Conservation (phyloP, 441 rosid species). For the Eutrema salsugineum region DNA sequence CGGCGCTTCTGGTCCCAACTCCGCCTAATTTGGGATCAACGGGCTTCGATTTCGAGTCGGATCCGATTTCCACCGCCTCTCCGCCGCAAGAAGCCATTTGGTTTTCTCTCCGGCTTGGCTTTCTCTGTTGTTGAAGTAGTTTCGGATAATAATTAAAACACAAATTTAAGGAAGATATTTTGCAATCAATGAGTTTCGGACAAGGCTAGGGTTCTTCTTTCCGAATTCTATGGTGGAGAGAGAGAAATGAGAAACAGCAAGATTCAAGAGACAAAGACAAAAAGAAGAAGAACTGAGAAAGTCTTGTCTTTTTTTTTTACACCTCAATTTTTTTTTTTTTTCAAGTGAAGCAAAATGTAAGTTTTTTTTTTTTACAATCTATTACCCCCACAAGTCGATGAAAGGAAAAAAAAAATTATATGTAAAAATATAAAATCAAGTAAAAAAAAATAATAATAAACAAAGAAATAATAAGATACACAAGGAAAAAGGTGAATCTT, state of each 20-base stretch:
- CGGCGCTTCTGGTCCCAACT: slow-evolving; percentile 37
- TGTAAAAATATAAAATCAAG: too few relatives aligned
- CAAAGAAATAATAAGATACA: too few relatives aligned
- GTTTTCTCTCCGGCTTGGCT: not conserved
- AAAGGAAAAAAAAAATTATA: too few relatives aligned
- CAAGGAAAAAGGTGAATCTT: slow-evolving; percentile 21
- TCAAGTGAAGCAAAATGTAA: too few relatives aligned
- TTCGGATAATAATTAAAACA: not conserved
- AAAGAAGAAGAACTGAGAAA: not conserved
- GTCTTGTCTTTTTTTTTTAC: too few relatives aligned
- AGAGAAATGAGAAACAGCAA: not conserved
- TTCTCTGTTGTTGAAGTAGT: not conserved
- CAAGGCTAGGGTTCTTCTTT: not conserved
- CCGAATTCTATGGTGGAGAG: slow-evolving; percentile 15
- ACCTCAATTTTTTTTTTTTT: too few relatives aligned
- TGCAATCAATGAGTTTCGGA: not conserved
- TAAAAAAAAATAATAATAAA: not conserved
- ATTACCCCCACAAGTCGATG: too few relatives aligned
- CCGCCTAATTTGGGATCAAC: slow-evolving; percentile 27
- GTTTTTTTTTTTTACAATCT: too few relatives aligned
- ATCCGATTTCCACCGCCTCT: not conserved
- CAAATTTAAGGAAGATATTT: not conserved
- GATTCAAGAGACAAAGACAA: not conserved
- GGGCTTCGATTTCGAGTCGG: not conserved
- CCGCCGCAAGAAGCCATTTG: slow-evolving; percentile 34